These are phyloP conservation scores for Teunomyces funiuensis DNA, from an alignment of 805 yeast species.

Conservation along the genomic window DNA sequence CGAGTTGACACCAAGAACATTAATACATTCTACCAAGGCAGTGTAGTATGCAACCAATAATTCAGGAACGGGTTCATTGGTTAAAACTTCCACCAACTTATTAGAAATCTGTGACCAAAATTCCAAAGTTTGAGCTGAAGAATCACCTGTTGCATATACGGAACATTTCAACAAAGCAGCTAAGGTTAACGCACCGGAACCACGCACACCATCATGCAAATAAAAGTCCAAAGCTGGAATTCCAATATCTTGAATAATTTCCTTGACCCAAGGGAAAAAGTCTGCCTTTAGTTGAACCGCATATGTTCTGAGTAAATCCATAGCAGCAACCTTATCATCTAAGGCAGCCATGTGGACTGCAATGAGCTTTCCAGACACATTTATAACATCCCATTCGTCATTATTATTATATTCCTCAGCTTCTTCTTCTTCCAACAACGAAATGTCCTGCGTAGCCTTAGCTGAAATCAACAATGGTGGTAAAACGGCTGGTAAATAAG, in stretches of 20 bases:
- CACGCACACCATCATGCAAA: slow-evolving; percentile 91
- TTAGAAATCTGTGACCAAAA: slow-evolving; percentile 72
- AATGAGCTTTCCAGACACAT: slow-evolving; percentile 85
- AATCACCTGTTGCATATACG: slow-evolving; percentile 52
- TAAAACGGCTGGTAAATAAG: slow-evolving; percentile 77
- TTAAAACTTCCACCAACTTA: slow-evolving; percentile 65
- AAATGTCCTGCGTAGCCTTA: slow-evolving; percentile 84
- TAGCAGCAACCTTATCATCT: slow-evolving; percentile 91
- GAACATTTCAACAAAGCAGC: slow-evolving; percentile 73
- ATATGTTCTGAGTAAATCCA: slow-evolving; percentile 81
- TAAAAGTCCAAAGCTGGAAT: slow-evolving; percentile 89
- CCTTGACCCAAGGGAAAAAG: slow-evolving; percentile 80
- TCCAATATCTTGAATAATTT: slow-evolving; percentile 73
- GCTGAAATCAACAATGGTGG: slow-evolving; percentile 90
- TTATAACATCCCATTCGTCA: slow-evolving; percentile 94
- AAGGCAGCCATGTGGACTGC: slow-evolving; percentile 94
- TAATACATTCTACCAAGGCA: slow-evolving; percentile 65
- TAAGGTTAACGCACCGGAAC: slow-evolving; percentile 81
- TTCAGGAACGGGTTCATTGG: slow-evolving; percentile 81
- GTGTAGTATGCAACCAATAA: slow-evolving; percentile 75
- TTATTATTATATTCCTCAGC: slow-evolving; percentile 75
- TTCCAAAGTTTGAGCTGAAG: slow-evolving; percentile 58
- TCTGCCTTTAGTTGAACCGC: slow-evolving; percentile 80
- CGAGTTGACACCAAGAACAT: slow-evolving; percentile 63
- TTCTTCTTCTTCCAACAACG: slow-evolving; percentile 86